phyloP scores from a whole-genome alignment of 257 asterid species.

The Nicotiana tomentosiformis region DNA sequence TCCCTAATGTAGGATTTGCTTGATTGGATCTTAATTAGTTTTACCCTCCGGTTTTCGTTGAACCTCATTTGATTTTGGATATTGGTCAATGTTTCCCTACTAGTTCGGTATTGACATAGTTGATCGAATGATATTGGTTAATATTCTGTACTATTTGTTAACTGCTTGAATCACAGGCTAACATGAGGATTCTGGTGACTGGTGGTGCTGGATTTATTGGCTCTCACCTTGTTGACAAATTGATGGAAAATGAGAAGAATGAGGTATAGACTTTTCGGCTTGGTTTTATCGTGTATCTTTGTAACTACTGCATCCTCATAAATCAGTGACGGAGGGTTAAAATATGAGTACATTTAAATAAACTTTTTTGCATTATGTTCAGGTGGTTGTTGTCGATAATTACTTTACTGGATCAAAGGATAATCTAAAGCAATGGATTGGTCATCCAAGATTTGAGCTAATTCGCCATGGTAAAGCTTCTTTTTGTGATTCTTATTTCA shows the following conservation, averaged over 20 bases:
- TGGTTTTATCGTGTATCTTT: not conserved
- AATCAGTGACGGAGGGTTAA: not conserved
- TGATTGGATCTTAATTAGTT: not conserved
- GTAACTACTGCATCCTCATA: not conserved
- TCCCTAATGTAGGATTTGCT: not conserved
- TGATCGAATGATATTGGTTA: not conserved
- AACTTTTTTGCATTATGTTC: not conserved
- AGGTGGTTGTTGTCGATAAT: constrained; percentile 50
- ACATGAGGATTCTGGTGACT: constrained; percentile 52
- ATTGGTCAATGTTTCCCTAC: not conserved
- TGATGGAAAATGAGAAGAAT: constrained; percentile 50
- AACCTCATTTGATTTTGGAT: not conserved
- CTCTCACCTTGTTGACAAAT: constrained; percentile 46
- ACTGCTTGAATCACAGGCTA: constrained; percentile 23
- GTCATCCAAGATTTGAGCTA: constrained; percentile 54
- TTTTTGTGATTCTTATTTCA: not conserved
- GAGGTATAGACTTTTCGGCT: constrained; percentile 22
- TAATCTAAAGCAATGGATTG: constrained; percentile 44
- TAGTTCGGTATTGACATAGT: not conserved
- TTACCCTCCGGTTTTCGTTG: not conserved
- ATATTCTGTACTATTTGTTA: not conserved
- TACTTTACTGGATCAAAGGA: constrained; percentile 50
- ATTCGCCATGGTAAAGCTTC: constrained; percentile 39
- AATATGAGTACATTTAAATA: not conserved
- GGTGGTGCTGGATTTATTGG: constrained; percentile 58